Percentiles rank a stretch among this genome's conserved stretches.
Conservation (phyloP, 2,329 filamentous ascomycete species). For the Pyricularia grisea region DNA sequence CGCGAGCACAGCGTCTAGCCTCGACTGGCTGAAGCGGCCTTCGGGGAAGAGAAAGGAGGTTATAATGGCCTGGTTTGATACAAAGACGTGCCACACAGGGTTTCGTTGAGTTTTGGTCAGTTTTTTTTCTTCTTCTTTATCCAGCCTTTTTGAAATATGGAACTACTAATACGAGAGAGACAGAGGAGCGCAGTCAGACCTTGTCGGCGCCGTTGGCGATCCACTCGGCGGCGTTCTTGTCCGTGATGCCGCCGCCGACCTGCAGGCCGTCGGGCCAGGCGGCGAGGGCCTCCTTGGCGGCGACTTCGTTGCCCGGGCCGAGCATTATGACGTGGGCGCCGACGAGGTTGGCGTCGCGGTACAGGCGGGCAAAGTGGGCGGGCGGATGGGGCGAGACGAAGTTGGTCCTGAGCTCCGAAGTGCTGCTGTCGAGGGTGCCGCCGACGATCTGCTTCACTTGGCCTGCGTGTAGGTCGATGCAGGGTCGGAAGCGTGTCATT, state of each 20-base stretch:
- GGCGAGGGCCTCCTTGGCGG: constrained; percentile 65
- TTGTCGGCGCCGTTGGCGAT: constrained; percentile 81
- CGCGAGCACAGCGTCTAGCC: constrained; percentile 64
- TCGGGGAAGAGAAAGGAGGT: constrained; percentile 90
- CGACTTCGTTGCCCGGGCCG: constrained; percentile 74
- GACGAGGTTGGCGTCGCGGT: constrained; percentile 61
- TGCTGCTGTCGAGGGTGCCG: constrained; percentile 69
- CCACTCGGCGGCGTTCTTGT: constrained; percentile 77
- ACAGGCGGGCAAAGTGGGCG: constrained; percentile 71
- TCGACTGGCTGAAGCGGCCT: constrained; percentile 68
- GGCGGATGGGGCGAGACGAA: constrained; percentile 80
- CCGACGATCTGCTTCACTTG: constrained; percentile 98
- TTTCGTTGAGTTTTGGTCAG: neutral
- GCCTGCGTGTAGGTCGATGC: constrained; percentile 95
- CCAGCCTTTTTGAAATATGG: too few species aligned
- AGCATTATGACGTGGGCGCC: constrained; percentile 97
- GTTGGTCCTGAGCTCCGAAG: constrained; percentile 72
- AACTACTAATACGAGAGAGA: neutral
- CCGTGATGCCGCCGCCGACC: constrained; percentile 87
- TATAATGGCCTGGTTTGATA: constrained; percentile 69
- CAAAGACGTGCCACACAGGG: constrained; percentile 16
- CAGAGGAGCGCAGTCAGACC: constrained; percentile 38
- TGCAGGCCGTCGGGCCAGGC: constrained; percentile 78
- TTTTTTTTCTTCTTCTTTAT: neutral
- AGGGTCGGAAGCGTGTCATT: constrained; percentile 89